phyloP scores from a whole-genome alignment of 768 basidiomycete species.

The Lactarius akahatsu region DNA sequence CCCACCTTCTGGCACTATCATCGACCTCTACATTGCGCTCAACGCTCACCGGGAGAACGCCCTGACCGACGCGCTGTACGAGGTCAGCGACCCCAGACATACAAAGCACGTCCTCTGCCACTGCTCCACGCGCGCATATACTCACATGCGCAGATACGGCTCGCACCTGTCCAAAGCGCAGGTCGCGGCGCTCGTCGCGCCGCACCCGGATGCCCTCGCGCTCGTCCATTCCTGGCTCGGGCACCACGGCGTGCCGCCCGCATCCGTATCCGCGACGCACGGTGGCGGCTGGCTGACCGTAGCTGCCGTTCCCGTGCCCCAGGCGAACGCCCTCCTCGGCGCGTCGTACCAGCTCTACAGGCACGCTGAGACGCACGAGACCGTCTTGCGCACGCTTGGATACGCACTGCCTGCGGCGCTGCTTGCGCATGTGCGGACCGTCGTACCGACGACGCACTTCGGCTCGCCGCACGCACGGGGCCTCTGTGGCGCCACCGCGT shows the following conservation, averaged over 20 bases:
- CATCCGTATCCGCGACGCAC: conserved; percentile 41
- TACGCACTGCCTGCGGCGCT: conserved; percentile 58
- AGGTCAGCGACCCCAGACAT: conserved; percentile 25
- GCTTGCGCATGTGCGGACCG: conserved; percentile 54
- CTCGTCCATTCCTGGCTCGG: conserved; percentile 56
- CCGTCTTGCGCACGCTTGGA: conserved; percentile 53
- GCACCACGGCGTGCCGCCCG: conserved; percentile 46
- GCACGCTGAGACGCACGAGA: conserved; percentile 48
- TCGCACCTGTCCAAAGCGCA: conserved; percentile 60
- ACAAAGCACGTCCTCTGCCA: conserved; percentile 8
- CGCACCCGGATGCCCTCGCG: conserved; percentile 50
- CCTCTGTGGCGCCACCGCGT: too few species aligned
- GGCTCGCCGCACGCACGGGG: conserved; percentile 42
- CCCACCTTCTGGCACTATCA: conserved; percentile 20
- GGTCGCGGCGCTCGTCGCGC: conserved; percentile 53
- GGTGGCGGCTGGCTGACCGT: conserved; percentile 61
- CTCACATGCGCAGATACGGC: conserved; percentile 46
- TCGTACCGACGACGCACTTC: conserved; percentile 64
- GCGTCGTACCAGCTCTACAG: conserved; percentile 56
- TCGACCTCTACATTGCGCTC: conserved; percentile 26
- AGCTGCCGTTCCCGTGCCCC: conserved; percentile 47
- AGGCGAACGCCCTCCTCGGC: conserved; percentile 60
- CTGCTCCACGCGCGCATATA: not conserved
- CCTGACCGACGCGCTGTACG: conserved; percentile 22
- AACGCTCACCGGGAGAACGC: conserved; percentile 22